phyloP scores from a whole-genome alignment of 106 monocot genomes.

The Platanthera zijinensis region DNA sequence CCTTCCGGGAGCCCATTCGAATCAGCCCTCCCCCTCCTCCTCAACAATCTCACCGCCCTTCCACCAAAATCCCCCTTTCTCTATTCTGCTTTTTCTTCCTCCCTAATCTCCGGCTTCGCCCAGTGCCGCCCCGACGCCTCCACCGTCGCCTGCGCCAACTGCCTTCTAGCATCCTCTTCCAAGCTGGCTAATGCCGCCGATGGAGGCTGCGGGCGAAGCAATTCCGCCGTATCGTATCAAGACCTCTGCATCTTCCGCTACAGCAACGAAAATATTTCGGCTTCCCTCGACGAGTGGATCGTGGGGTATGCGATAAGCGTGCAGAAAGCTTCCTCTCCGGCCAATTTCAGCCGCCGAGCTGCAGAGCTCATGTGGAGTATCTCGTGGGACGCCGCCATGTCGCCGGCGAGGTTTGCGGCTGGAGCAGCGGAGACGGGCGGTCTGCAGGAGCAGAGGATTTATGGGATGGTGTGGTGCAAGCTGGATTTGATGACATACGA shows the following conservation, averaged over 20 bases:
- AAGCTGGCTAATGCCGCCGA: slow-evolving; percentile 11
- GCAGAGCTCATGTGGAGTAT: neutral
- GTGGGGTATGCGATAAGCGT: neutral
- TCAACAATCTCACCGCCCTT: neutral
- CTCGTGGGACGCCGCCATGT: neutral
- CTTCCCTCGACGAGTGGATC: neutral
- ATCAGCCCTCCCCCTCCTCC: neutral
- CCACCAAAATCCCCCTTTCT: slow-evolving; percentile 10
- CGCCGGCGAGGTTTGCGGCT: neutral
- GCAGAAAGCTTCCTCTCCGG: neutral
- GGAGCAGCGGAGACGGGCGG: neutral
- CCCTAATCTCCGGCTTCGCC: slow-evolving; percentile 15
- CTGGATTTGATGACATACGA: slow-evolving; percentile 4
- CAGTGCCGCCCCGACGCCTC: slow-evolving; percentile 41
- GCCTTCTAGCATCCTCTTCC: slow-evolving; percentile 11
- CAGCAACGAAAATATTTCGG: slow-evolving; percentile 9
- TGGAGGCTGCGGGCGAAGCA: neutral
- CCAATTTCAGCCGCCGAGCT: neutral
- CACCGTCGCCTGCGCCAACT: slow-evolving; percentile 12
- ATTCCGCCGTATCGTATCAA: slow-evolving; percentile 19
- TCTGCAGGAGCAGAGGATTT: neutral
- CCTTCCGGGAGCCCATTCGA: neutral
- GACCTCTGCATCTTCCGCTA: slow-evolving; percentile 36
- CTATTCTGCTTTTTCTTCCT: neutral
- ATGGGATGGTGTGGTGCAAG: slow-evolving; percentile 26